Percentiles rank a stretch among this genome's conserved stretches.
These are phyloP conservation scores for Senecio squalidus DNA, from an alignment of 140 eudicot genomes.

Conservation along the genomic window DNA sequence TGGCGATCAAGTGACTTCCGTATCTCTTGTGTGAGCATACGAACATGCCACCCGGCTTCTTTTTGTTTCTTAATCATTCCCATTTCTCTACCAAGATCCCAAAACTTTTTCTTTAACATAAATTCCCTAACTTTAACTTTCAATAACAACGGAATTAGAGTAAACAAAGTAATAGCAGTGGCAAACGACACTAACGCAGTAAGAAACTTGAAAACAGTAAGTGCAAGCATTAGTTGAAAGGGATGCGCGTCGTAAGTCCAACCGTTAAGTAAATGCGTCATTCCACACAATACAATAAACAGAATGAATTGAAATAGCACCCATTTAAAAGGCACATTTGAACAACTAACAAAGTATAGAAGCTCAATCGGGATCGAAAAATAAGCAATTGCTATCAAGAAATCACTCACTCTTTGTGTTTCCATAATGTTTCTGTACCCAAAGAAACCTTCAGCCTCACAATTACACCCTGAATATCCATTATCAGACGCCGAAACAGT, in stretches of 20 bases:
- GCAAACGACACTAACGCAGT: slow-evolving; percentile 88
- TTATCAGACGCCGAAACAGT: slow-evolving; percentile 45
- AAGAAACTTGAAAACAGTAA: slow-evolving; percentile 78
- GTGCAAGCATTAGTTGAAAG: slow-evolving; percentile 75
- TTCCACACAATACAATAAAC: slow-evolving; percentile 89
- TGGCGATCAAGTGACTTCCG: slow-evolving; percentile 87
- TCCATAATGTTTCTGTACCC: slow-evolving; percentile 50
- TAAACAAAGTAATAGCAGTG: slow-evolving; percentile 70
- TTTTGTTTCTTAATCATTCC: slow-evolving; percentile 62
- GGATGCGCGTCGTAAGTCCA: slow-evolving; percentile 80
- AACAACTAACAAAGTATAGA: slow-evolving; percentile 78
- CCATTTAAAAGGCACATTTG: slow-evolving; percentile 86
- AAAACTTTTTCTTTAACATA: slow-evolving; percentile 65
- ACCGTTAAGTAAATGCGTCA: slow-evolving; percentile 84
- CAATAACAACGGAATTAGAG: slow-evolving; percentile 65
- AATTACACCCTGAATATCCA: slow-evolving; percentile 47
- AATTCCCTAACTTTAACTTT: slow-evolving; percentile 76
- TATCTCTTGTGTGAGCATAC: slow-evolving; percentile 88
- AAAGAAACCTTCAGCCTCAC: slow-evolving; percentile 71
- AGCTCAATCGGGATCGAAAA: slow-evolving; percentile 89
- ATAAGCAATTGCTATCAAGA: slow-evolving; percentile 90
- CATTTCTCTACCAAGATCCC: slow-evolving; percentile 88
- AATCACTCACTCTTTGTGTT: slow-evolving; percentile 72
- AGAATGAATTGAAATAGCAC: slow-evolving; percentile 73
- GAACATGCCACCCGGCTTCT: slow-evolving; percentile 69